These are phyloP conservation scores for Xylaria grammica DNA, from an alignment of 495 filamentous ascomycete species.

Conservation along the genomic window DNA sequence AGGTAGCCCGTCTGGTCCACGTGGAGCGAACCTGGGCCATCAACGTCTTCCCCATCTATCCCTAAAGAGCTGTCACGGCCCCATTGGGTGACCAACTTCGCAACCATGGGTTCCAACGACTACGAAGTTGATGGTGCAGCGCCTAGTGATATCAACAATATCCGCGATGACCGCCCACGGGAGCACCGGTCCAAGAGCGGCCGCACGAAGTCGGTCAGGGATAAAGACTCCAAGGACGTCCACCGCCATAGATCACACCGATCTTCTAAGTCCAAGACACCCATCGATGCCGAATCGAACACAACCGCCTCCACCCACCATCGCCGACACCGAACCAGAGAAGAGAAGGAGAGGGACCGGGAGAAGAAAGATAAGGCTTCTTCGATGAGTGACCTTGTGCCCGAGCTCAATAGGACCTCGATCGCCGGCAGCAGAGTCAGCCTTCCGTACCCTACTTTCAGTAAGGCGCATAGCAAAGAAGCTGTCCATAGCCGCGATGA, in stretches of 20 bases:
- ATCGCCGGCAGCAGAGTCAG: constrained; percentile 55
- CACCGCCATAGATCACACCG: constrained; percentile 40
- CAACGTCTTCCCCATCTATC: constrained; percentile 15
- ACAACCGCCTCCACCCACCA: constrained; percentile 32
- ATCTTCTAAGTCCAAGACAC: constrained; percentile 42
- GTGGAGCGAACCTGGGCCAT: constrained; percentile 17
- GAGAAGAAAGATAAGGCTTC: constrained; percentile 35
- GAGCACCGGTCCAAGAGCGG: constrained; percentile 46
- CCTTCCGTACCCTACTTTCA: constrained; percentile 83
- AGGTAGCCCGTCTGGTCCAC: neutral
- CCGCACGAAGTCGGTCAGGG: constrained; percentile 35
- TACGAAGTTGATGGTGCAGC: constrained; percentile 34
- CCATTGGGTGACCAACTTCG: constrained; percentile 43
- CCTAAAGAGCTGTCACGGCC: constrained; percentile 26
- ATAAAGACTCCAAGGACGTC: constrained; percentile 33
- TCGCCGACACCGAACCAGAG: constrained; percentile 45
- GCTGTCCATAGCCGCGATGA: constrained; percentile 68
- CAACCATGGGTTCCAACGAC: constrained; percentile 54
- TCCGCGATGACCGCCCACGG: constrained; percentile 43
- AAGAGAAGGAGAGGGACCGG: constrained; percentile 47
- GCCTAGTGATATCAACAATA: constrained; percentile 21
- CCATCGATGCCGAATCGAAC: constrained; percentile 41
- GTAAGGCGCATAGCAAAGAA: constrained; percentile 89
- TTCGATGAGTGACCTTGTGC: constrained; percentile 54
- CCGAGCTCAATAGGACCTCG: constrained; percentile 51